Evolutionary conservation across 2,329 filamentous ascomycete genomes (phyloP).

Genomic region (Monosporascus sp.): DNA sequence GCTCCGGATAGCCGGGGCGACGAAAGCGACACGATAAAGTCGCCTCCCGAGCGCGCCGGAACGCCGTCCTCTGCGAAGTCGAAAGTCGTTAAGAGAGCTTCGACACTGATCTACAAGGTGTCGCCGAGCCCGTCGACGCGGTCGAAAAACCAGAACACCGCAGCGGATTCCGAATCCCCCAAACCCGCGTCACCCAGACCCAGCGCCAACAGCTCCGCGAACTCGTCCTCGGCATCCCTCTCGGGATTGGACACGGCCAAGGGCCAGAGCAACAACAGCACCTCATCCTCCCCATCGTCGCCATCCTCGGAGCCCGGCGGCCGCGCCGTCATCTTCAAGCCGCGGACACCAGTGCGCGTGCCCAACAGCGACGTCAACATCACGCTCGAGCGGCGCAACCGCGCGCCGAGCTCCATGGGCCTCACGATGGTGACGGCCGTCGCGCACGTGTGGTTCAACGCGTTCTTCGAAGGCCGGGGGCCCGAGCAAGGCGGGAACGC

Average conservation of each 20-base stretch:
- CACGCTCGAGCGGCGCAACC: conserved; percentile 80
- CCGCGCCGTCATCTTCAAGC: conserved; percentile 74
- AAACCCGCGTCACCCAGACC: background rate
- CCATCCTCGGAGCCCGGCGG: conserved; percentile 49
- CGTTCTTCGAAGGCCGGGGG: conserved; percentile 81
- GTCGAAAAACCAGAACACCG: background rate
- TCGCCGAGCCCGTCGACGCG: conserved; percentile 7
- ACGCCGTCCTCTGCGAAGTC: conserved; percentile 6
- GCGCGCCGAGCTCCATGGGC: conserved; percentile 69
- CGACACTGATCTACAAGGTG: conserved; percentile 16
- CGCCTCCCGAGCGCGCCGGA: conserved; percentile 7
- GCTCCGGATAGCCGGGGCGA: conserved; percentile 7
- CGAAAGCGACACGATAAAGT: conserved; percentile 1
- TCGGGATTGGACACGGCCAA: conserved; percentile 1
- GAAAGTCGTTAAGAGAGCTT: conserved; percentile 8
- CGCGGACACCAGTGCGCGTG: conserved; percentile 62
- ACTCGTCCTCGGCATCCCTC: background rate
- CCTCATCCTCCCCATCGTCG: conserved; percentile 12
- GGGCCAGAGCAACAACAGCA: conserved; percentile 7
- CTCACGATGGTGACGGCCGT: conserved; percentile 89
- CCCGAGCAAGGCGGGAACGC: conserved; percentile 63
- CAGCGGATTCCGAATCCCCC: background rate
- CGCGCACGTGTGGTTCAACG: conserved; percentile 96
- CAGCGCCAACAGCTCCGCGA: background rate
- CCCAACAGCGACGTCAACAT: conserved; percentile 86